Evolutionary conservation across 805 yeast genomes (phyloP), one percentile per base, ranked within the genome.

Genomic region (Cyberlindnera japonica): DNA sequence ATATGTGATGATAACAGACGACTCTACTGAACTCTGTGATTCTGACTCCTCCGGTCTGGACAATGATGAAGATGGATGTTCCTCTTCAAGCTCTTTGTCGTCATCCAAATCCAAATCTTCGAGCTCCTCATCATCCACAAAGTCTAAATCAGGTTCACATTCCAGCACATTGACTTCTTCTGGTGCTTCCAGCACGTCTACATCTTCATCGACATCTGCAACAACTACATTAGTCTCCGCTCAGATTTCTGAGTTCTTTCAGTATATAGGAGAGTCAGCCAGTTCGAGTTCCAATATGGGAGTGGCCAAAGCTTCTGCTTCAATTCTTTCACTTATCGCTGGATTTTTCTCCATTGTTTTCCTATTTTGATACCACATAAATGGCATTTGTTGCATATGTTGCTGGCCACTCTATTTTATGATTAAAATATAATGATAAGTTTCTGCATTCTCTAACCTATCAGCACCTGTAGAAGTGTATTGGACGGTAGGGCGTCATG

Each of bases 11-110:
- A 69, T 89, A 54, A 75, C 90, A 15, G 77, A 82, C 56, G 75
- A 78, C 36, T 67, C 67, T 52, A 75, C 89, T 5, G 64, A 72
- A 54, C 63, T 89, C 44, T 83, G 77, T 12, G 69, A 76, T 31
- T 55, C 61, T n/a, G 79, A 72, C 22, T 85, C 80, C 22, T 68
- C 81, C 21, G 96, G 96, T 10, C 65, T 77, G 35, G 73, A 85
- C 52, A 78, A 80, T 14, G 68, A 72, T 36, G 52, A 48, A n/a
- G 57, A 50, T 3, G 26, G 22, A 10, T 47, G 47, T 17, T 41
- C 47, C 4, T 36, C 49, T 2, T 41, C 51, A 10, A 33, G 54
- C 1, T 45, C 57, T 1, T 38, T 49, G 1, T 37, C 45, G n/a
- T n/a, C n/a, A n/a, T n/a, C n/a, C n/a, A n/a, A n/a, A 1, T 37